These are phyloP conservation scores for Rhodotorula kratochvilovae DNA, from an alignment of 768 basidiomycete genomes.

Conservation along the genomic window DNA sequence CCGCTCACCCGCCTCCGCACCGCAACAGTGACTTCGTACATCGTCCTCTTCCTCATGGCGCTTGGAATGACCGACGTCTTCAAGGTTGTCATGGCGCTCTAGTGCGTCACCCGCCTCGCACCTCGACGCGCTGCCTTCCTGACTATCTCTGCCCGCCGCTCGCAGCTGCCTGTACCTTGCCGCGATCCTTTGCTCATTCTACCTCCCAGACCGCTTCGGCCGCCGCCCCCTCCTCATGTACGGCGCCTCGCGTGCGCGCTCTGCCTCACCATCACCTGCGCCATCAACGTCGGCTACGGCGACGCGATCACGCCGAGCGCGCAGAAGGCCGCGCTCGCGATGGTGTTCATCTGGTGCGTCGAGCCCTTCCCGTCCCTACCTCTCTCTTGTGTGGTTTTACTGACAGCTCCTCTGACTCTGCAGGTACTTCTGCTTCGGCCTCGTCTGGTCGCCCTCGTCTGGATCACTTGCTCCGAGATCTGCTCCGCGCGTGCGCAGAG, in stretches of 20 bases:
- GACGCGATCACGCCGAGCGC: background rate
- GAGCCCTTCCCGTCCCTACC: background rate
- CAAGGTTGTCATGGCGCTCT: constrained; percentile 37
- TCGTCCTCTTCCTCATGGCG: constrained; percentile 31
- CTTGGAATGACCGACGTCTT: constrained; percentile 34
- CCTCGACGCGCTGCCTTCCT: background rate
- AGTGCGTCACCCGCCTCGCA: background rate
- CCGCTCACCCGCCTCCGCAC: too few relatives aligned
- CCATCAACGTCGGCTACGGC: constrained; percentile 8
- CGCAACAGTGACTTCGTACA: constrained; percentile 17
- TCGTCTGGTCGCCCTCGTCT: constrained; percentile 38
- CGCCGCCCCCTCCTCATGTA: constrained; percentile 27
- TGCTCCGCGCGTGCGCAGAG: constrained; percentile 35
- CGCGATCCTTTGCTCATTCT: constrained; percentile 28
- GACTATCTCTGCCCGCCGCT: background rate
- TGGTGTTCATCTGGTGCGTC: constrained; percentile 20
- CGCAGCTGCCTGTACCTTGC: constrained; percentile 8
- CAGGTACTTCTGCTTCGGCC: constrained; percentile 37
- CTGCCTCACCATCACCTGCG: constrained; percentile 22
- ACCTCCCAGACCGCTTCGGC: constrained; percentile 27
- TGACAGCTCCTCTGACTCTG: too few relatives aligned
- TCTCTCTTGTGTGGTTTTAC: too few relatives aligned
- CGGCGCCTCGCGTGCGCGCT: constrained; percentile 34
- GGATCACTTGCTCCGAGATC: constrained; percentile 39
- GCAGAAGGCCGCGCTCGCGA: constrained; percentile 7